Evolutionary conservation across 345 rosid species (phyloP), one percentile per base, ranked within the genome.

Genomic region (Linum tenue): DNA sequence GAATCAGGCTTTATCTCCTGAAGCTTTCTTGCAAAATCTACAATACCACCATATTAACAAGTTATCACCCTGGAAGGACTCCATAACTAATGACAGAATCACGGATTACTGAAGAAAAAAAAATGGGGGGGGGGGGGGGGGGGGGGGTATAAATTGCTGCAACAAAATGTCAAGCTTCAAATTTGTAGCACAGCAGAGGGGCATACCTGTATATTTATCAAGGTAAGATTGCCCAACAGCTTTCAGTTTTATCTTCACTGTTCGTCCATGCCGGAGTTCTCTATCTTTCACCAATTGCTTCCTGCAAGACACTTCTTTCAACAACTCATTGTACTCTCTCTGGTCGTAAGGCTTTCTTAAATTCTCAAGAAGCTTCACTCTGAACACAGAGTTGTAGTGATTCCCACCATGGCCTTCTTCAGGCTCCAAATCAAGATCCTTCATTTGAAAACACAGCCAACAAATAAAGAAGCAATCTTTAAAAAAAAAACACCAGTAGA

Each of bases 301-400:
- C 57, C 17, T 70, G 55, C 1, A 15, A 57, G 44, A 50, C 37
- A 72, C 83, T 6, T 68, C 68, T 2, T 39, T 4, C 65, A 37
- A 60, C 50, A 81, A 87, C 22, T 66, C 69, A 8, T 57, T 9
- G 55, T 59, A 70, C 76, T 89, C 91, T 36, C 37, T 15, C 48
- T 57, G 9, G 51, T 83, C 74, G 73, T 70, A 91, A 0, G 90
- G 92, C 72, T 55, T 61, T 70, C 40, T 79, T 60, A 91, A 86
- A 42, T 50, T 22, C 59, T 76, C 72, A 55, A 73, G 39, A n/a
- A 86, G 85, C 68, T 69, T 67, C 71, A 74, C 76, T 74, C 91
- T 77, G 66, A 80, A 89, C 39, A 48, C 60, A 51, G 86, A 79
- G 55, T 41, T 57, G 39, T 53, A 56, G 31, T 22, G 31, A 17